These are phyloP conservation scores for Lithospermum erythrorhizon DNA, from an alignment of 257 asterid genomes.

Conservation along the genomic window DNA sequence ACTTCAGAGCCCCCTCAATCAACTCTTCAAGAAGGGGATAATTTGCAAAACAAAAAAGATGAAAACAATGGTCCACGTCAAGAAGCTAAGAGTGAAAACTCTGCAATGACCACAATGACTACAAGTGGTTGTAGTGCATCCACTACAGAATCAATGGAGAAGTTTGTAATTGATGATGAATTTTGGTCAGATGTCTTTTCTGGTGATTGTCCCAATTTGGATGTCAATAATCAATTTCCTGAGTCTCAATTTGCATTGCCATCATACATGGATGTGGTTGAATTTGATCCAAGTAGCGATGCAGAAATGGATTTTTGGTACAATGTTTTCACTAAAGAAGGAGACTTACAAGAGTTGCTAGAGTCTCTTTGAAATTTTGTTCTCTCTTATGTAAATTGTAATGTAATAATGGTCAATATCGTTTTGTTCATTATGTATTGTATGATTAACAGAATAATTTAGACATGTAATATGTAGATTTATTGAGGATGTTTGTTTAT, in stretches of 20 bases:
- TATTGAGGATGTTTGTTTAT: too few species aligned
- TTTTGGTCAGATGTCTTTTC: constrained; percentile 16
- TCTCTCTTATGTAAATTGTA: too few species aligned
- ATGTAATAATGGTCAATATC: too few species aligned
- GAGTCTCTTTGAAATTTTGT: too few species aligned
- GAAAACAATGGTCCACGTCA: background rate
- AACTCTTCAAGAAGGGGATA: background rate
- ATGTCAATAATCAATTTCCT: background rate
- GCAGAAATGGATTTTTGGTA: constrained; percentile 15
- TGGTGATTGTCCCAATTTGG: background rate
- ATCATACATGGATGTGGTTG: background rate
- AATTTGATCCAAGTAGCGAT: background rate
- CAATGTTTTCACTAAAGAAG: constrained; percentile 8
- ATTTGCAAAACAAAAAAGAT: background rate
- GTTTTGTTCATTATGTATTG: too few species aligned
- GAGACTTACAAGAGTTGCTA: background rate
- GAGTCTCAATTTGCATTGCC: constrained; percentile 1
- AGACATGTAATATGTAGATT: too few species aligned
- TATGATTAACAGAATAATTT: too few species aligned
- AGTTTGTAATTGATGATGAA: constrained; percentile 3
- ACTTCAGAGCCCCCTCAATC: background rate
- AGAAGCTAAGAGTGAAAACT: background rate
- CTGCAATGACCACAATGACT: background rate
- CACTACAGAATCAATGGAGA: background rate
- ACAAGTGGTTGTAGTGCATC: background rate